A percentile compares a stretch with the other conserved stretches of the same genome.
These are phyloP conservation scores for Cystobasidium pallidum DNA, from an alignment of 1,284 basidiomycete species.

Conservation along the genomic window DNA sequence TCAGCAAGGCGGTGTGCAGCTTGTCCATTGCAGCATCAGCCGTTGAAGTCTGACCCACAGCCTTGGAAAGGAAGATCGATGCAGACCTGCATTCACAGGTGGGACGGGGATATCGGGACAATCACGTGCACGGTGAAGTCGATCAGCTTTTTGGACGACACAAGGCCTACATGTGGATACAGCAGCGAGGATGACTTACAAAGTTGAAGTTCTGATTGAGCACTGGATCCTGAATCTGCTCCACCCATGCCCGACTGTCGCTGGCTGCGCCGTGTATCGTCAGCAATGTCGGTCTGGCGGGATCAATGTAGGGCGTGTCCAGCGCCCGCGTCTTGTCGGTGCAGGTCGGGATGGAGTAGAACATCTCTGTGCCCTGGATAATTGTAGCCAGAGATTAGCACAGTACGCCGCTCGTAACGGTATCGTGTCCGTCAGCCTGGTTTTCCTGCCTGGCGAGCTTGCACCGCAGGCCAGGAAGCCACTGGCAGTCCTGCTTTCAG, in stretches of 20 bases:
- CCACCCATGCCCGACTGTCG: conserved; percentile 7
- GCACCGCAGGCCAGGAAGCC: too few relatives aligned
- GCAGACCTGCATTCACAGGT: neutral
- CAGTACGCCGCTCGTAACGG: too few relatives aligned
- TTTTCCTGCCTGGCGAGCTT: too few relatives aligned
- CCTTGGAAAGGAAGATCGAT: conserved; percentile 11
- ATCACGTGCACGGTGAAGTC: too few relatives aligned
- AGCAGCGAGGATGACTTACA: neutral
- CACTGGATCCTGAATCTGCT: conserved; percentile 14
- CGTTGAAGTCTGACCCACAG: neutral
- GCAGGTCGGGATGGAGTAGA: conserved; percentile 28
- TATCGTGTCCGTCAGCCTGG: too few relatives aligned
- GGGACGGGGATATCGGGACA: too few relatives aligned
- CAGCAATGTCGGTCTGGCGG: conserved; percentile 9
- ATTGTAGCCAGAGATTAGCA: neutral
- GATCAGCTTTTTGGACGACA: too few relatives aligned
- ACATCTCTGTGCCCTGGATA: conserved; percentile 31
- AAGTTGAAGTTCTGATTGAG: conserved; percentile 32
- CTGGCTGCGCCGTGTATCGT: conserved; percentile 4
- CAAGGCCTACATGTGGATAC: too few relatives aligned
- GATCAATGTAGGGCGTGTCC: conserved; percentile 2
- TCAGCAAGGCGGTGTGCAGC: neutral
- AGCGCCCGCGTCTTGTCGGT: neutral
- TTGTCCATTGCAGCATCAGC: neutral
- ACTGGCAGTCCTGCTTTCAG: too few relatives aligned